Percentiles rank a stretch among this genome's conserved stretches.
Conservation (phyloP, 2,329 filamentous ascomycete species). For the Fusarium sp. region DNA sequence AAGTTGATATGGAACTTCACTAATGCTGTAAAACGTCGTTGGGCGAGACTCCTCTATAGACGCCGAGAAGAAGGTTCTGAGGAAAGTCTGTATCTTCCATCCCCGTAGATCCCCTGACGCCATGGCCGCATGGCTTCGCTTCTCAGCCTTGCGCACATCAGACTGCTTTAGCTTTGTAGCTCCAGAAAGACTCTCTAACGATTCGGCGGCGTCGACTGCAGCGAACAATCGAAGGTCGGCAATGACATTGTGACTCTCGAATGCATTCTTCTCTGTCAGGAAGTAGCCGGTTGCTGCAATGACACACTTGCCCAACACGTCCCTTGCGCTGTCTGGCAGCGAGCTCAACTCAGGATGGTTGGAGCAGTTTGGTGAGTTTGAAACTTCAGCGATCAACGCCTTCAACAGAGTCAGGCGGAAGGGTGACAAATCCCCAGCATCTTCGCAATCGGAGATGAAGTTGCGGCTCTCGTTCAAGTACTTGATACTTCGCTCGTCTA, state of each 20-base stretch:
- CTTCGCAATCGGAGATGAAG: constrained; percentile 49
- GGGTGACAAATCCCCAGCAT: constrained; percentile 47
- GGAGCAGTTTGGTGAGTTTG: constrained; percentile 48
- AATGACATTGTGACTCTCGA: constrained; percentile 42
- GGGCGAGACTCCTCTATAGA: constrained; percentile 54
- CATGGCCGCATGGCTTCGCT: constrained; percentile 55
- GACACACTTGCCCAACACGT: constrained; percentile 50
- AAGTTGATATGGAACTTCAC: constrained; percentile 49
- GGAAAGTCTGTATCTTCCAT: constrained; percentile 64
- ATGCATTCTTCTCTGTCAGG: constrained; percentile 52
- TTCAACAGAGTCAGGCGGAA: constrained; percentile 57
- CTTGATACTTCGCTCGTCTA: constrained; percentile 60
- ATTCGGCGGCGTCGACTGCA: constrained; percentile 53
- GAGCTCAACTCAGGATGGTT: constrained; percentile 46
- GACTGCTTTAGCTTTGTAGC: constrained; percentile 51
- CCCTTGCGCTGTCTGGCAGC: constrained; percentile 48
- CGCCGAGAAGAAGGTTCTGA: constrained; percentile 57
- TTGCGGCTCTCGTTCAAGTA: constrained; percentile 55
- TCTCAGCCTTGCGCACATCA: constrained; percentile 56
- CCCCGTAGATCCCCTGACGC: constrained; percentile 56
- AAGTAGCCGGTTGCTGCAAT: constrained; percentile 48
- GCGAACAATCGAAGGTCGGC: constrained; percentile 53
- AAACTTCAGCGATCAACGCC: constrained; percentile 51
- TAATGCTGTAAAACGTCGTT: constrained; percentile 53
- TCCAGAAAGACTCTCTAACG: constrained; percentile 42